Evolutionary conservation across 495 filamentous ascomycete species (phyloP).

Genomic region (Cudoniella acicularis): DNA sequence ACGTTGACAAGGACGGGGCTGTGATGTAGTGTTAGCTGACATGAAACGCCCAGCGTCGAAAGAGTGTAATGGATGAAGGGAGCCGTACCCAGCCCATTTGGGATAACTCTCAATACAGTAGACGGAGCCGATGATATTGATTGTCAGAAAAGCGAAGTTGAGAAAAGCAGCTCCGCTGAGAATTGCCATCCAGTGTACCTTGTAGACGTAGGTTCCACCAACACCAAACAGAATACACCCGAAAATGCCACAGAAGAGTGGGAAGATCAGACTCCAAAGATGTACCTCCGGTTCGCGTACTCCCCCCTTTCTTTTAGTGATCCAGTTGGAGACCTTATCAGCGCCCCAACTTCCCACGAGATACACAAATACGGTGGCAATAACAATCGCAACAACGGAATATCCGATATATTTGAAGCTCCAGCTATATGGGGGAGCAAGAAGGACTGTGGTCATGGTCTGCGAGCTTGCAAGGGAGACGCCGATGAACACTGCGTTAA

Average conservation of each 20-base stretch:
- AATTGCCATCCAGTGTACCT: conserved; percentile 16
- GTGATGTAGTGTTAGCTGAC: not conserved
- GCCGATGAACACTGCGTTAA: conserved; percentile 26
- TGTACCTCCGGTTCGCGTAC: conserved; percentile 26
- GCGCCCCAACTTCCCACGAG: conserved; percentile 23
- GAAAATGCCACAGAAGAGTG: conserved; percentile 19
- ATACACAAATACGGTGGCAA: conserved; percentile 22
- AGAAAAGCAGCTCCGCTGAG: conserved; percentile 20
- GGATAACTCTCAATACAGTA: conserved; percentile 29
- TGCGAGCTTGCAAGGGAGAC: conserved; percentile 21
- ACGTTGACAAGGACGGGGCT: conserved; percentile 29
- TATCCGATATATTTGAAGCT: conserved; percentile 24
- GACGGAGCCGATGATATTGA: conserved; percentile 23
- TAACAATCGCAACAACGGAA: conserved; percentile 21
- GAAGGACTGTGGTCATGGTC: conserved; percentile 20
- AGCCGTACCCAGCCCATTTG: conserved; percentile 25
- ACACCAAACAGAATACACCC: conserved; percentile 25
- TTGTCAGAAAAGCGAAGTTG: conserved; percentile 20
- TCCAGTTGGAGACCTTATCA: conserved; percentile 23
- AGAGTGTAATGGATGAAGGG: not conserved
- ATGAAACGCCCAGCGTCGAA: not conserved
- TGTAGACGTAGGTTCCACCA: conserved; percentile 19
- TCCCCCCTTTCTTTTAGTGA: conserved; percentile 19
- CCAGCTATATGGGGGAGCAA: conserved; percentile 23
- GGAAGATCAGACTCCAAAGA: conserved; percentile 22